These are phyloP conservation scores for Vanilla planifolia DNA, from an alignment of 106 monocot genomes.

Conservation along the genomic window DNA sequence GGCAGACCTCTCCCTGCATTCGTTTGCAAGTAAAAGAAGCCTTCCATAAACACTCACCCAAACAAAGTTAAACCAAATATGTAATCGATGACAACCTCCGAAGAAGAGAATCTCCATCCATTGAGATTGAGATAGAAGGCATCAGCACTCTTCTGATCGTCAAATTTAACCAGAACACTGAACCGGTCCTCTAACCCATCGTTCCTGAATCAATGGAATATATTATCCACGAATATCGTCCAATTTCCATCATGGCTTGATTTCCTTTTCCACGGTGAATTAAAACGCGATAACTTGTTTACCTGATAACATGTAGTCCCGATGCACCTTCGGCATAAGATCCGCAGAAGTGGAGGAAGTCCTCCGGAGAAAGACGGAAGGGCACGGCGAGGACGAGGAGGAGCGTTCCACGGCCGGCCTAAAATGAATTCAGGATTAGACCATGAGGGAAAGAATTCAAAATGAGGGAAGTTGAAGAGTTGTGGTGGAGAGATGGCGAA, in stretches of 20 bases:
- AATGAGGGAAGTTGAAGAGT: not conserved
- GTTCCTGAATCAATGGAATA: constrained; percentile 37
- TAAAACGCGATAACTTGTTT: not conserved
- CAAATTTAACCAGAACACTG: constrained; percentile 61
- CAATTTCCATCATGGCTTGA: not conserved
- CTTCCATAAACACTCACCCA: not conserved
- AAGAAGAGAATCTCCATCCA: constrained; percentile 69
- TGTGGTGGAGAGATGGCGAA: constrained; percentile 3
- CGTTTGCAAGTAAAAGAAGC: not conserved
- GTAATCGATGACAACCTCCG: constrained; percentile 33
- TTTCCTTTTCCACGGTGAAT: not conserved
- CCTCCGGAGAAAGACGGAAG: constrained; percentile 45
- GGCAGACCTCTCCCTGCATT: constrained; percentile 82
- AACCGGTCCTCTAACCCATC: constrained; percentile 83
- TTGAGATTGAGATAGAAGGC: constrained; percentile 70
- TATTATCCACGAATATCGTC: not conserved
- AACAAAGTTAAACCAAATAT: not conserved
- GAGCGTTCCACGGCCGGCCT: constrained; percentile 47
- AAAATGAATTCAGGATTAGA: constrained; percentile 5
- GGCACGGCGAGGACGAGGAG: constrained; percentile 75
- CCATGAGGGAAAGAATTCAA: not conserved
- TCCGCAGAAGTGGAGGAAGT: constrained; percentile 67
- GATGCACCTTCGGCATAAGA: constrained; percentile 30
- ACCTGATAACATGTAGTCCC: constrained; percentile 64
- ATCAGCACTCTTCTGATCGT: constrained; percentile 80